Conservation (phyloP, 345 rosid species). For the Gossypium mustelinum region DNA sequence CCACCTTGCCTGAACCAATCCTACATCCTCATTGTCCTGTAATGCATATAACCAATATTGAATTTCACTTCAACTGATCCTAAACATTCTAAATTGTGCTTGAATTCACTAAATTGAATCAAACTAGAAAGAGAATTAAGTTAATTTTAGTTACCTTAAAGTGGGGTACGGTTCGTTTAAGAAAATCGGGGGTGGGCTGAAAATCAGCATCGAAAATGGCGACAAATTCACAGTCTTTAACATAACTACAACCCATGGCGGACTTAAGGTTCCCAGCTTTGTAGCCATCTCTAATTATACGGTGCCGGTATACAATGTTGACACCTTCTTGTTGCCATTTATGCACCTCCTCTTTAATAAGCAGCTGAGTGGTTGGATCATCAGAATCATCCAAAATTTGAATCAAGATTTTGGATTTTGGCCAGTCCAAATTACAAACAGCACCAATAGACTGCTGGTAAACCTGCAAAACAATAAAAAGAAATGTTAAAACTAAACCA, state of each 20-base stretch:
- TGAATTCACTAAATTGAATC: not conserved
- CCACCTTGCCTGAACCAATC: slow-evolving; percentile 92
- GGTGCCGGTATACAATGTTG: slow-evolving; percentile 72
- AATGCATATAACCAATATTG: not conserved
- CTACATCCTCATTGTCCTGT: slow-evolving; percentile 79
- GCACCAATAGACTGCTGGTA: slow-evolving; percentile 95
- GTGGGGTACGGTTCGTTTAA: slow-evolving; percentile 77
- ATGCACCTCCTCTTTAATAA: slow-evolving; percentile 80
- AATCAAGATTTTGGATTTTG: slow-evolving; percentile 65
- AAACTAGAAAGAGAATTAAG: not conserved
- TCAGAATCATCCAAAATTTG: slow-evolving; percentile 92
- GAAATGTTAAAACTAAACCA: not conserved
- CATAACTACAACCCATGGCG: slow-evolving; percentile 90
- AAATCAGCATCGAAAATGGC: slow-evolving; percentile 96
- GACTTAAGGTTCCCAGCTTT: slow-evolving; percentile 98
- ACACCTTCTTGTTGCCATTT: slow-evolving; percentile 92
- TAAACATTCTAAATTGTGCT: not conserved
- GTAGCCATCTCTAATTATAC: slow-evolving; percentile 81
- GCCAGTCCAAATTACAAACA: slow-evolving; percentile 91
- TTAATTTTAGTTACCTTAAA: slow-evolving; percentile 49
- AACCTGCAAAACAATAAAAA: slow-evolving; percentile 41
- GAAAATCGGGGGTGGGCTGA: slow-evolving; percentile 83
- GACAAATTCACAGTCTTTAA: slow-evolving; percentile 83
- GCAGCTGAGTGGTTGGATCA: slow-evolving; percentile 57
- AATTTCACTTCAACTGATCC: not conserved